phyloP scores from a whole-genome alignment of 176 grass and related monocot species.

The Secale cereale region DNA sequence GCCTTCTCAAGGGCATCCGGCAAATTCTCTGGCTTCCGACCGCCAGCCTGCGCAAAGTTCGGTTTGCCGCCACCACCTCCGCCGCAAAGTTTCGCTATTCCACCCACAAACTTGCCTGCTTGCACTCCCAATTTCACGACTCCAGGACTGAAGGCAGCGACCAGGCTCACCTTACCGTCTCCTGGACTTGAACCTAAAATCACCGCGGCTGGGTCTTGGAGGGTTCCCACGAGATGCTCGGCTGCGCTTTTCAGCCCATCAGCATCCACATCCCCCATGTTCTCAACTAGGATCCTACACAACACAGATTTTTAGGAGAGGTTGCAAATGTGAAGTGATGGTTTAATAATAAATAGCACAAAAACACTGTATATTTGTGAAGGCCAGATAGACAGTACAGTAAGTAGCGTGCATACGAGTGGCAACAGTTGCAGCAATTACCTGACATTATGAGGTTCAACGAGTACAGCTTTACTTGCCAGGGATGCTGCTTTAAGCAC shows the following conservation, averaged over 20 bases:
- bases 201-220: constrained; percentile 80
- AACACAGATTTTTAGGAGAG: background rate
- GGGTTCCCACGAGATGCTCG: constrained; percentile 58
- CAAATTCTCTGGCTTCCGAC: constrained; percentile 90
- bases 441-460: constrained; percentile 67
- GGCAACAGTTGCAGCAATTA: constrained; percentile 25
- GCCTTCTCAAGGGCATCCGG: constrained; percentile 71
- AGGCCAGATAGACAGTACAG: background rate
- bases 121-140: constrained; percentile 75
- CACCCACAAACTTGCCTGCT: constrained; percentile 84
- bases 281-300: constrained; percentile 71
- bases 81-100: constrained; percentile 84
- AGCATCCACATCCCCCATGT: constrained; percentile 81
- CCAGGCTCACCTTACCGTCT: constrained; percentile 87
- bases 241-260: constrained; percentile 82
- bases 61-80: constrained; percentile 90
- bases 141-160: constrained; percentile 74
- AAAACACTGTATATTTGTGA: background rate
- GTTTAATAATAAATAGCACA: background rate
- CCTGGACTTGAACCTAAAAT: constrained; percentile 81
- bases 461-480: constrained; percentile 44
- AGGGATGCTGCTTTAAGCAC: constrained; percentile 75
- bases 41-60: constrained; percentile 92
- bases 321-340: background rate
- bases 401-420: background rate